Evolutionary conservation across 331 rosid genomes (phyloP).

Genomic region (Saraca asoca): DNA sequence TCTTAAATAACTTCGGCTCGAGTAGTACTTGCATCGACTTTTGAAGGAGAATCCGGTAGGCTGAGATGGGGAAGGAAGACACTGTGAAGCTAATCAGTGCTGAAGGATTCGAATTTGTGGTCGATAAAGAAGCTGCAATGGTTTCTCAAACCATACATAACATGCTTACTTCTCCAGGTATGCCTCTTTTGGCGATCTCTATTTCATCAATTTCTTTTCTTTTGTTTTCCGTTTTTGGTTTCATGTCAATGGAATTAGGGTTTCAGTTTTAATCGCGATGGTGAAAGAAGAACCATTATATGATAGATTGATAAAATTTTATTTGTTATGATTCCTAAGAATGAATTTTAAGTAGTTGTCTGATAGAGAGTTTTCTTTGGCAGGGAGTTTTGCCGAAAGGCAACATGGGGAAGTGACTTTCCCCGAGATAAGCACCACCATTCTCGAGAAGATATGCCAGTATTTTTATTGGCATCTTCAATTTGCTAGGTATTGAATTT

Average conservation of each 20-base stretch:
- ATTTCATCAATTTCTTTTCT: neutral
- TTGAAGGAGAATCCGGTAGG: neutral
- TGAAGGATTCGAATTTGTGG: constrained; percentile 89
- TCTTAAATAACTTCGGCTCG: too few relatives aligned
- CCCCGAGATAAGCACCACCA: constrained; percentile 93
- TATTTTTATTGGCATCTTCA: constrained; percentile 96
- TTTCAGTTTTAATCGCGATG: constrained; percentile 1
- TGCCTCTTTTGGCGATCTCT: constrained; percentile 7
- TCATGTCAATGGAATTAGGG: constrained; percentile 35
- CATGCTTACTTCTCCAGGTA: constrained; percentile 98
- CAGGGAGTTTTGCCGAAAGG: constrained; percentile 88
- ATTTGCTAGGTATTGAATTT: constrained; percentile 66
- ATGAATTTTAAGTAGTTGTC: neutral
- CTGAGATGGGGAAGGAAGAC: constrained; percentile 79
- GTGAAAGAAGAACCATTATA: too few relatives aligned
- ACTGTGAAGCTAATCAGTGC: constrained; percentile 90
- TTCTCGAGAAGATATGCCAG: constrained; percentile 98
- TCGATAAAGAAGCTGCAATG: constrained; percentile 89
- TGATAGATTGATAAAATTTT: neutral
- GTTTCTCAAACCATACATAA: constrained; percentile 96
- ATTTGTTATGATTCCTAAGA: neutral
- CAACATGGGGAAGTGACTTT: constrained; percentile 84
- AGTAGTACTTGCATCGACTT: too few relatives aligned
- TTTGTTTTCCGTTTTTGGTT: too few relatives aligned
- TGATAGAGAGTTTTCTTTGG: neutral